Base-by-base conservation (phyloP, 495 filamentous ascomycete species). In the Sabuloglossum arenarium region DNA sequence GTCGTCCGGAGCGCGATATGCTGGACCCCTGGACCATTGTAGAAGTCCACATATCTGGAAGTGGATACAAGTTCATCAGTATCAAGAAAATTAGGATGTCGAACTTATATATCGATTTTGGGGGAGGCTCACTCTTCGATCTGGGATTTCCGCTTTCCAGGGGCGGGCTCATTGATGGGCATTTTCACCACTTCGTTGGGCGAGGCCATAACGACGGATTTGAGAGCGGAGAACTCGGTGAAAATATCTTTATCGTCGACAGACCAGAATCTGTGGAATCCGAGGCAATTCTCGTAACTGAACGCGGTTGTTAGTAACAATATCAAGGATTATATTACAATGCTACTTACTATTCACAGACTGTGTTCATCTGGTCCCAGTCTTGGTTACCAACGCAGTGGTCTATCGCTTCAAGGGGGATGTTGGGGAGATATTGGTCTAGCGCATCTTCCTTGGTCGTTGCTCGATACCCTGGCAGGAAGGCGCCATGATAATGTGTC, bases 331-430 rank as follows among this genome's bases (percentile, higher is more conserved):
- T n/a, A n/a, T n/a, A n/a, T n/a, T n/a, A n/a, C 21, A 9, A 39
- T 39, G 43, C 14, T 27, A 60, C 69, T 32, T 67, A 79, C 77
- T 87, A 93, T 58, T 80, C 81, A 69, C 89, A 94, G 30, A 83
- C 79, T 32, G 76, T 74, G 27, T 83, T 81, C 86, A 96, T 89
- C 66, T 85, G 77, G 66, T 80, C 74, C 88, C 89, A 94, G 68
- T 83, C 79, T 68, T 94, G 88, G 67, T 95, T 95, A 46, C 88
- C 88, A 58, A 94, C 88, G 66, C 88, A 94, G 69, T 95, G 88
- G 70, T 94, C 88, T 65, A 95, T 85, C 57, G 75, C 75, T 55
- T 75, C 73, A 24, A 94, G 71, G 2, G 70, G 63, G n/a, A 94
- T 74, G 19, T 65, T 56, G 0, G 88, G 87, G 53, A 79, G 59